phyloP scores from a whole-genome alignment of 768 basidiomycete species.

The Tulasnella calospora region DNA sequence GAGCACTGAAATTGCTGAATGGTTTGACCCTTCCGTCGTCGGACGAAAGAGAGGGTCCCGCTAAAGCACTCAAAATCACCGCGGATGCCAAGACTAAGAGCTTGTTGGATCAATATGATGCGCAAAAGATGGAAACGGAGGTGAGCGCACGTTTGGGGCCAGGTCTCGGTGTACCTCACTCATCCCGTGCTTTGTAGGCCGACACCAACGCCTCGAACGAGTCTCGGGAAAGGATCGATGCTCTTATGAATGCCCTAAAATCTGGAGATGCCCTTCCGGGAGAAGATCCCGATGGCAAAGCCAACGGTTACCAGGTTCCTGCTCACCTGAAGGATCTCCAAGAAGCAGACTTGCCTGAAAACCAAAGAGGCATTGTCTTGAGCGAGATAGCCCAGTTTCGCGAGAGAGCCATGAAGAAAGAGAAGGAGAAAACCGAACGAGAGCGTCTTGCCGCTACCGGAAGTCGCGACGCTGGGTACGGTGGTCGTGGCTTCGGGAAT shows the following conservation, averaged over 20 bases:
- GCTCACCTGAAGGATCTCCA: constrained; percentile 96
- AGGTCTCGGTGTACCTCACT: neutral
- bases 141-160: constrained; percentile 46
- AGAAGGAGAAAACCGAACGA: constrained; percentile 67
- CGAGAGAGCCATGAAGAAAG: constrained; percentile 85
- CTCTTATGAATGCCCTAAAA: constrained; percentile 25
- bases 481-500: constrained; percentile 23
- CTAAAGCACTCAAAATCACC: constrained; percentile 58
- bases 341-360: constrained; percentile 95
- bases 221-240: constrained; percentile 24
- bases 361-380: constrained; percentile 84
- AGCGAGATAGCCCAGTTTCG: constrained; percentile 96
- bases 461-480: neutral
- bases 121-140: constrained; percentile 73
- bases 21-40: constrained; percentile 58
- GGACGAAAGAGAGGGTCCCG: constrained; percentile 42
- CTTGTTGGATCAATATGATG: constrained; percentile 79
- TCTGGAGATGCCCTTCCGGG: constrained; percentile 13
- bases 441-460: neutral
- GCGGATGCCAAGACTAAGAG: constrained; percentile 92
- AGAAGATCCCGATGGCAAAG: constrained; percentile 20
- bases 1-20: constrained; percentile 64
- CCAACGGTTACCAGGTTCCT: constrained; percentile 71
- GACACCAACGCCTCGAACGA: constrained; percentile 26
- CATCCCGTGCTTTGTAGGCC: constrained; percentile 9